phyloP scores from a whole-genome alignment of 179 eudicot species.

The Beta lomatogona region DNA sequence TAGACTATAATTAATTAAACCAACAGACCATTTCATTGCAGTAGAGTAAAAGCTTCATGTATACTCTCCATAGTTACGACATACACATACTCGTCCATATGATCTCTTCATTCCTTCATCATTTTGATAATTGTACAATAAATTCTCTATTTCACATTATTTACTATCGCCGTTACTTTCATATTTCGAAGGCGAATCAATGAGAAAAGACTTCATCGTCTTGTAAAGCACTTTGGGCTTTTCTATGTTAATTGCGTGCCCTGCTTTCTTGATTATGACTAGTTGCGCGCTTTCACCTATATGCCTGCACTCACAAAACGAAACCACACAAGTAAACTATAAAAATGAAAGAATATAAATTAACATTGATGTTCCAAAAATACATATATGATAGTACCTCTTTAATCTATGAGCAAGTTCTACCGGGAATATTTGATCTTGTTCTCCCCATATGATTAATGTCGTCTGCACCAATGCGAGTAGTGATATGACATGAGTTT shows the following conservation, averaged over 20 bases:
- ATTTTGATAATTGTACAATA: not conserved
- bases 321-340: not conserved
- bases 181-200: constrained; percentile 24
- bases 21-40: too few species aligned
- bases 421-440: constrained; percentile 74
- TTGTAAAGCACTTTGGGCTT: constrained; percentile 58
- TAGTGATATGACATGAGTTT: not conserved
- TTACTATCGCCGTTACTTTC: constrained; percentile 24
- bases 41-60: too few species aligned
- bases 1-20: too few species aligned
- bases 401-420: constrained; percentile 78
- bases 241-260: constrained; percentile 80
- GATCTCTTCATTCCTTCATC: too few species aligned
- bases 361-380: not conserved
- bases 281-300: constrained; percentile 62
- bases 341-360: not conserved
- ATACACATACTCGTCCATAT: not conserved
- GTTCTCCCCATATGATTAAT: constrained; percentile 80
- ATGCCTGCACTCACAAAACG: constrained; percentile 45
- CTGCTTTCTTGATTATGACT: constrained; percentile 63
- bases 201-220: constrained; percentile 61
- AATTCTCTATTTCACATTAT: not conserved
- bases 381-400: constrained; percentile 41
- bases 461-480: constrained; percentile 51
- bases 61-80: too few species aligned